Conservation (phyloP, 1,284 basidiomycete species). For the Leccinum pachyderme region DNA sequence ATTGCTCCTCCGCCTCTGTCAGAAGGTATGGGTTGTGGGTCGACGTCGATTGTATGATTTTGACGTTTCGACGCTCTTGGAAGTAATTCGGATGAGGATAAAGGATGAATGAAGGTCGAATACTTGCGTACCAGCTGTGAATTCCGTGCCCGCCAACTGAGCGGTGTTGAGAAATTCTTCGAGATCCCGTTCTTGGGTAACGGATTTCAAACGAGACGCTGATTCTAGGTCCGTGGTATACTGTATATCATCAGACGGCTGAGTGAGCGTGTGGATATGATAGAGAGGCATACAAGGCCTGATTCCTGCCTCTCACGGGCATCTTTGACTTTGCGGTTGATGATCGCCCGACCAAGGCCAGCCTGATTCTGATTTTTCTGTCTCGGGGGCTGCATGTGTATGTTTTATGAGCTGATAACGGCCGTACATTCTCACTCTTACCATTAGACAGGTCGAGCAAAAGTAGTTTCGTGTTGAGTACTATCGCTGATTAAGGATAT, state of each 20-base stretch:
- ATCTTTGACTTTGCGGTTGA: constrained; percentile 86
- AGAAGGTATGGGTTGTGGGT: constrained; percentile 88
- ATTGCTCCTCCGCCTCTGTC: constrained; percentile 80
- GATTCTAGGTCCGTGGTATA: constrained; percentile 78
- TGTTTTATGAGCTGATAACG: not conserved
- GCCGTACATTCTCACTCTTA: constrained; percentile 8
- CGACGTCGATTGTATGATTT: constrained; percentile 75
- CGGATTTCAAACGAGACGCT: constrained; percentile 76
- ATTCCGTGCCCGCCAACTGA: constrained; percentile 91
- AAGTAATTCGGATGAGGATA: constrained; percentile 9
- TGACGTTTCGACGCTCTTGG: constrained; percentile 87
- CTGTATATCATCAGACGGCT: constrained; percentile 38
- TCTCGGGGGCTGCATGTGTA: constrained; percentile 22
- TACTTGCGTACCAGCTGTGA: constrained; percentile 80
- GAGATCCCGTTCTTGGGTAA: constrained; percentile 95
- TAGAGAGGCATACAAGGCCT: constrained; percentile 58
- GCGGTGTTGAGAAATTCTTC: constrained; percentile 97
- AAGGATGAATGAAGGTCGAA: not conserved
- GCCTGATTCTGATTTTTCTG: constrained; percentile 56
- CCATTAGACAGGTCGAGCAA: constrained; percentile 11
- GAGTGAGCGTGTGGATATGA: not conserved
- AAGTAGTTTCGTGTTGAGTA: not conserved
- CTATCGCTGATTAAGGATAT: not conserved
- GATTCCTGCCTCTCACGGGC: constrained; percentile 70
- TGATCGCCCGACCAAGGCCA: constrained; percentile 88